Conservation (phyloP, 441 rosid genomes). For the Geranium incanum region DNA sequence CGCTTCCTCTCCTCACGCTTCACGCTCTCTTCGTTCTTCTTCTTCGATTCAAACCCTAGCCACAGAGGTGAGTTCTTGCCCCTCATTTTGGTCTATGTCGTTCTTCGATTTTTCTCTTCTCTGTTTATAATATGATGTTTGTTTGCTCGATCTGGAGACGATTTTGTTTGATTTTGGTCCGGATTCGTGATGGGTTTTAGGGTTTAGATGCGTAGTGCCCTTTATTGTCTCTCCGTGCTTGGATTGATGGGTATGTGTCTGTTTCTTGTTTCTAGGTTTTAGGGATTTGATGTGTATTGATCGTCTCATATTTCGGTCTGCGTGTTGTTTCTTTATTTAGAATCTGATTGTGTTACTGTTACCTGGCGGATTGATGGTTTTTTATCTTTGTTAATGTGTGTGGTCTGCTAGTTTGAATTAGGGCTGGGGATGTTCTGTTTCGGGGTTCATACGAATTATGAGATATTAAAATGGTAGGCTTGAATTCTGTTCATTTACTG, state of each 20-base stretch:
- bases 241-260: not conserved
- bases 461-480: not conserved
- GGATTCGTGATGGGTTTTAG: not conserved
- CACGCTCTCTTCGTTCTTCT: not conserved
- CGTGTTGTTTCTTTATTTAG: too few relatives aligned
- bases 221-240: not conserved
- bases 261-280: not conserved
- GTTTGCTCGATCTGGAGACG: not conserved
- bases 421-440: not conserved
- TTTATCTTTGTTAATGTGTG: not conserved
- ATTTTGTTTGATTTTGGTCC: not conserved
- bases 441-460: not conserved
- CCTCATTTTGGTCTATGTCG: not conserved
- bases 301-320: not conserved
- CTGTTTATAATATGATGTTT: too few relatives aligned
- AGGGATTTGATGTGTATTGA: not conserved
- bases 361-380: not conserved
- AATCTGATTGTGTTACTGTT: not conserved
- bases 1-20: not conserved
- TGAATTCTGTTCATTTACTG: not conserved
- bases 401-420: not conserved
- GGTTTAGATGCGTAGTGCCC: not conserved
- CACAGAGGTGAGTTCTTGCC: not conserved
- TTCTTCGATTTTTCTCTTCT: not conserved
- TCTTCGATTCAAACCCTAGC: not conserved